Evolutionary conservation across 2,329 filamentous ascomycete genomes (phyloP).

Genomic region (Volutella citrinella): DNA sequence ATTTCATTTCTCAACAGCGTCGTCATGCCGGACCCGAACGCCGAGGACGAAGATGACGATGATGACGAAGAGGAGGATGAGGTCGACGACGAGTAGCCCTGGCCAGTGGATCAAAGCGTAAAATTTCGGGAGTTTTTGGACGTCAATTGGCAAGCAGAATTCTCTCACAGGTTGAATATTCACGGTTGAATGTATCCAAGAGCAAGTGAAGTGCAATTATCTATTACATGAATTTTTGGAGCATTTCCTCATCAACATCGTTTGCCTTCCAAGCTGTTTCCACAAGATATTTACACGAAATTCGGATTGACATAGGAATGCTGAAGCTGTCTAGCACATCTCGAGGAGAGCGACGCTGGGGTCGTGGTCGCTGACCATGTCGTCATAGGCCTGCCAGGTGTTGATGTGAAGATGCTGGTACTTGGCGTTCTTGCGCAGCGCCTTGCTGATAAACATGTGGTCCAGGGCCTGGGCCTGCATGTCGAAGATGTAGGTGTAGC

Average conservation of each 20-base stretch:
- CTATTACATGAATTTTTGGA: too few species aligned
- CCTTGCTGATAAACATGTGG: constrained; percentile 64
- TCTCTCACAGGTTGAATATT: too few species aligned
- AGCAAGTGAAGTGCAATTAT: too few species aligned
- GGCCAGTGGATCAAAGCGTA: too few species aligned
- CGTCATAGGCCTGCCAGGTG: constrained; percentile 58
- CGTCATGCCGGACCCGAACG: constrained; percentile 65
- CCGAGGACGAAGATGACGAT: constrained; percentile 40
- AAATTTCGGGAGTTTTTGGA: too few species aligned
- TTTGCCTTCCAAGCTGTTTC: too few species aligned
- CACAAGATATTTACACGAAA: too few species aligned
- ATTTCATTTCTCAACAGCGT: constrained; percentile 69
- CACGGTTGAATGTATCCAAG: too few species aligned
- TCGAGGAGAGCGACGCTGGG: constrained; percentile 63
- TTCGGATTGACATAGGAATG: too few species aligned
- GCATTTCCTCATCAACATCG: too few species aligned
- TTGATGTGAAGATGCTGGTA: constrained; percentile 71
- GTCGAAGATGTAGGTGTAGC: constrained; percentile 70
- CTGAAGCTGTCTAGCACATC: constrained; percentile 48
- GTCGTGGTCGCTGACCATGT: constrained; percentile 65
- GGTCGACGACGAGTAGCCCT: constrained; percentile 10
- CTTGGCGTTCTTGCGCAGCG: constrained; percentile 40
- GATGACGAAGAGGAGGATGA: constrained; percentile 31
- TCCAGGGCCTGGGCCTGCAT: constrained; percentile 69
- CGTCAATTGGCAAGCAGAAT: not conserved